These are phyloP conservation scores for Hypoxylon sp. DNA, from an alignment of 2,329 filamentous ascomycete species.

Conservation along the genomic window DNA sequence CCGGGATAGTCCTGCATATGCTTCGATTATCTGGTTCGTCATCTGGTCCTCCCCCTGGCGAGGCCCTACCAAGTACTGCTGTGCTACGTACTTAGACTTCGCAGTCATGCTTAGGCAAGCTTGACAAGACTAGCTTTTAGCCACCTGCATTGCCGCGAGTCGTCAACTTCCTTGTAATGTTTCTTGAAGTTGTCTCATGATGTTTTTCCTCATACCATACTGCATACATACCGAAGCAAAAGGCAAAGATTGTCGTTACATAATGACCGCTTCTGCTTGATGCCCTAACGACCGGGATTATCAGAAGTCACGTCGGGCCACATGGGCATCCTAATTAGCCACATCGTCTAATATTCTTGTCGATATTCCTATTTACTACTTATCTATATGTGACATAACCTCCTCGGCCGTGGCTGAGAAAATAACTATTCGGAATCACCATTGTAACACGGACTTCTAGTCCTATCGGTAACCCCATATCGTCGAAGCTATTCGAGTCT, in stretches of 20 bases:
- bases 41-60: conserved; percentile 40
- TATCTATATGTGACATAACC: conserved; percentile 45
- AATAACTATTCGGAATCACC: conserved; percentile 26
- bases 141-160: conserved; percentile 51
- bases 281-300: conserved; percentile 52
- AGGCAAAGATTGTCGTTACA: conserved; percentile 55
- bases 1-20: conserved; percentile 48
- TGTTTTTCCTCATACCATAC: conserved; percentile 51
- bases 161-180: conserved; percentile 53
- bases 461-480: conserved; percentile 28
- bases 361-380: conserved; percentile 45
- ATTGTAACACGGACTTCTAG: conserved; percentile 33
- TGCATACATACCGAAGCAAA: conserved; percentile 52
- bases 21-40: conserved; percentile 44
- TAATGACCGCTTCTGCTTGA: conserved; percentile 48
- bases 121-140: conserved; percentile 49
- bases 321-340: conserved; percentile 55
- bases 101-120: conserved; percentile 44
- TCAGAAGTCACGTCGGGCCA: conserved; percentile 52
- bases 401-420: conserved; percentile 40
- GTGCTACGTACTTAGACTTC: conserved; percentile 43
- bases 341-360: conserved; percentile 53
- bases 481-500: conserved; percentile 32
- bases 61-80: conserved; percentile 40
- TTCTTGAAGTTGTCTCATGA: conserved; percentile 52